Evolutionary conservation across 805 yeast species (phyloP).

Genomic region (Spathaspora passalidarum): DNA sequence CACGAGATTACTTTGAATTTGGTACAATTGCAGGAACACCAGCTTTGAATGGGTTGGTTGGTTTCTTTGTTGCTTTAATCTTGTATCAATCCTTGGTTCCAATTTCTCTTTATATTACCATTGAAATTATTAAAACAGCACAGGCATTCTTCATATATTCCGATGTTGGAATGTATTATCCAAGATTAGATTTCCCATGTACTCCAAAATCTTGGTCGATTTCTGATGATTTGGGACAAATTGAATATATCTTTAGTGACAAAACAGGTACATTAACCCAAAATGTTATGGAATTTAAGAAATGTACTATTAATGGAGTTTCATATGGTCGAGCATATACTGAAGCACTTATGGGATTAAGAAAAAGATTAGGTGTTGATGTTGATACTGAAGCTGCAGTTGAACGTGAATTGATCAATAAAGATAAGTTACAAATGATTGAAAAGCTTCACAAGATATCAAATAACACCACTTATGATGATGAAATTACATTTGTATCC

Average conservation of each 20-base stretch:
- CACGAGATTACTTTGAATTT: conserved; percentile 65
- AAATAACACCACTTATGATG: conserved; percentile 38
- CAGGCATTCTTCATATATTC: conserved; percentile 80
- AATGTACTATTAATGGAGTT: conserved; percentile 70
- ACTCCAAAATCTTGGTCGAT: conserved; percentile 84
- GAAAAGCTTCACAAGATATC: conserved; percentile 19
- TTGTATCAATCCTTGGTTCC: conserved; percentile 80
- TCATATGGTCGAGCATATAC: conserved; percentile 80
- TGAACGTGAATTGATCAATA: conserved; percentile 52
- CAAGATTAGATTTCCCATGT: conserved; percentile 71
- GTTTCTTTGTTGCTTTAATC: conserved; percentile 73
- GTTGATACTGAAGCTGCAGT: conserved; percentile 56
- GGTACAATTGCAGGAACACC: conserved; percentile 68
- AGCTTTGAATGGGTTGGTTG: conserved; percentile 64
- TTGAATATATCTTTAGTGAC: conserved; percentile 81
- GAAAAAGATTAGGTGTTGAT: conserved; percentile 75
- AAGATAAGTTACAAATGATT: conserved; percentile 62
- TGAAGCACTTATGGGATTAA: conserved; percentile 75
- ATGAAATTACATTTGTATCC: conserved; percentile 69
- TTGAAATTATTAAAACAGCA: conserved; percentile 78
- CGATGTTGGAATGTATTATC: conserved; percentile 70
- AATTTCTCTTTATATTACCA: conserved; percentile 75
- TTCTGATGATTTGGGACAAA: conserved; percentile 82
- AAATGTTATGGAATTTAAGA: conserved; percentile 82
- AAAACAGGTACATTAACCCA: conserved; percentile 84